phyloP scores from a whole-genome alignment of 108 stramenopile species.

The Ochromonas danica region DNA sequence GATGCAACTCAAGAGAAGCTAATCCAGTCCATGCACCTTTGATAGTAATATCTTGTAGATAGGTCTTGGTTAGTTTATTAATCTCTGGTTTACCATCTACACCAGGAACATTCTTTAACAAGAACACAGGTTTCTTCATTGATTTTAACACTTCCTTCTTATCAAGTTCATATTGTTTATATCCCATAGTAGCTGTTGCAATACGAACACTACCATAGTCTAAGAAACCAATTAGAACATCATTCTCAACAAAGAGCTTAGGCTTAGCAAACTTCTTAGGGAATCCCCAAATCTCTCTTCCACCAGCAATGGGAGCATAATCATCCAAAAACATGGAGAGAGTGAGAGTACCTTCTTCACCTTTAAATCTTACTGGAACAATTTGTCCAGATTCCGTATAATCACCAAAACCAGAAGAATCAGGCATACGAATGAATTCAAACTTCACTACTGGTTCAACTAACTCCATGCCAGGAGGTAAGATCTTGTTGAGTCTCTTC shows the following conservation, averaged over 20 bases:
- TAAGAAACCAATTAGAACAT: not conserved
- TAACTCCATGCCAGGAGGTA: not conserved
- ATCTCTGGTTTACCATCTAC: conserved; percentile 1
- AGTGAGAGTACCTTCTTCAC: not conserved
- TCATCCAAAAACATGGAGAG: not conserved
- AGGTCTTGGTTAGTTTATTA: not conserved
- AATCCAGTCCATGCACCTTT: not conserved
- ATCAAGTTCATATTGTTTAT: not conserved
- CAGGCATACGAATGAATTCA: not conserved
- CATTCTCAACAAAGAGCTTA: not conserved
- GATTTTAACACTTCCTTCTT: not conserved
- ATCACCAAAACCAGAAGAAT: not conserved
- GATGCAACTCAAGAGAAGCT: not conserved
- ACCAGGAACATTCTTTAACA: not conserved
- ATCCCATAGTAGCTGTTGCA: not conserved
- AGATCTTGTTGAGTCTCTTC: not conserved
- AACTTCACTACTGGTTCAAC: not conserved
- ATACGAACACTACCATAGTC: not conserved
- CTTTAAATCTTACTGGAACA: not conserved
- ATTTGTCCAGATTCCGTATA: not conserved
- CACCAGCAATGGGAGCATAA: not conserved
- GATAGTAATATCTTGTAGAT: not conserved
- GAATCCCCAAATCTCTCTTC: conserved; percentile 1
- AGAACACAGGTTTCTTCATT: not conserved
- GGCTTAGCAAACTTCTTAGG: not conserved